Conservation (phyloP, 2,329 filamentous ascomycete genomes). For the Sarocladium brachiariae region DNA sequence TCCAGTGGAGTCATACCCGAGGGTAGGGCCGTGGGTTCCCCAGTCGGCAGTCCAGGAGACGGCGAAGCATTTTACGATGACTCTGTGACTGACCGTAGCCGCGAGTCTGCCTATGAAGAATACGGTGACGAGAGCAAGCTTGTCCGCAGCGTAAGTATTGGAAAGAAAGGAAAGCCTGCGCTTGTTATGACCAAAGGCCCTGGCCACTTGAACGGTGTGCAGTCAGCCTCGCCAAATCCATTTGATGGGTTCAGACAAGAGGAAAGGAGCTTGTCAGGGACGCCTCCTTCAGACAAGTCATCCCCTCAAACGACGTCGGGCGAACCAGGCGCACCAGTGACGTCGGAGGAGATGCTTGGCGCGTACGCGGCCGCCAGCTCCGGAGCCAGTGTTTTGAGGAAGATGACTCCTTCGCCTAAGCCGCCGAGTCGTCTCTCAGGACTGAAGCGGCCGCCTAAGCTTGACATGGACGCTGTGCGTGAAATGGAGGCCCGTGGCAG, state of each 20-base stretch:
- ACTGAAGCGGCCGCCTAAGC: constrained; percentile 59
- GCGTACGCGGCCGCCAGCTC: constrained; percentile 44
- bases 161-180: constrained; percentile 52
- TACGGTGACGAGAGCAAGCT: constrained; percentile 49
- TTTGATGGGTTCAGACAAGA: constrained; percentile 38
- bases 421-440: constrained; percentile 43
- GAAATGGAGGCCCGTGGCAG: constrained; percentile 80
- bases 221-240: constrained; percentile 16
- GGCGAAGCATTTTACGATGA: constrained; percentile 46
- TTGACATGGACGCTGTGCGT: constrained; percentile 77
- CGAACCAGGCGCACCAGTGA: constrained; percentile 20
- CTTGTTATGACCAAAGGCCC: constrained; percentile 35
- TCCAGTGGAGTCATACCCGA: constrained; percentile 68
- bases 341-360: constrained; percentile 40
- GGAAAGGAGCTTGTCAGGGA: constrained; percentile 40
- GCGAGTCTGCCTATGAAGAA: constrained; percentile 35
- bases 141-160: constrained; percentile 55
- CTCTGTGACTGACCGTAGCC: constrained; percentile 33
- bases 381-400: constrained; percentile 29
- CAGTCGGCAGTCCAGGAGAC: constrained; percentile 35
- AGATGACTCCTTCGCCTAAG: constrained; percentile 21
- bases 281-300: constrained; percentile 24
- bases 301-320: constrained; percentile 13
- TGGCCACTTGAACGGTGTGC: constrained; percentile 5
- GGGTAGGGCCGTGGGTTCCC: constrained; percentile 48